A percentile compares a stretch with the other conserved stretches of the same genome.
These are phyloP conservation scores for Dianthus caryophyllus DNA, from an alignment of 148 eudicot genomes.

Conservation along the genomic window DNA sequence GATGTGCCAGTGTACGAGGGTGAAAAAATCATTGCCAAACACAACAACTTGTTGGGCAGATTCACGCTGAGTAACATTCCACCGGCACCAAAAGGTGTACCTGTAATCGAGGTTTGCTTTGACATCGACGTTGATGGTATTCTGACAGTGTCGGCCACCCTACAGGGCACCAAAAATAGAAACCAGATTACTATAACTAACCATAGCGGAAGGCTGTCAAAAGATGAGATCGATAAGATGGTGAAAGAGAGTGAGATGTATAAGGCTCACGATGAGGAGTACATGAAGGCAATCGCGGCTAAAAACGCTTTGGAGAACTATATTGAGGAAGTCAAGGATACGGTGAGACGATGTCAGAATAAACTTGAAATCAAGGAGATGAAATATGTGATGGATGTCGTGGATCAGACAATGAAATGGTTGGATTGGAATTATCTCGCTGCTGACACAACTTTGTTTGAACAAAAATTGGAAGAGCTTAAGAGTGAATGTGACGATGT, in stretches of 20 bases:
- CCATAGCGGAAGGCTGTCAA: conserved; percentile 1
- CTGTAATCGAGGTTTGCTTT: background rate
- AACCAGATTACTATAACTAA: conserved; percentile 5
- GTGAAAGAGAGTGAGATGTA: conserved; percentile 2
- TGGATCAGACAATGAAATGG: background rate
- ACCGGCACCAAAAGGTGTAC: background rate
- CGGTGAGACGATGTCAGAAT: background rate
- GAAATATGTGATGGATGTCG: background rate
- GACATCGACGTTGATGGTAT: conserved; percentile 9
- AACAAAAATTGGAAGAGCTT: too few species aligned
- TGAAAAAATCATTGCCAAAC: background rate
- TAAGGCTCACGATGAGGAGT: background rate
- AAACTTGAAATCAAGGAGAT: background rate
- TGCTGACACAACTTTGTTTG: too few species aligned
- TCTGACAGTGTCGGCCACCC: conserved; percentile 6
- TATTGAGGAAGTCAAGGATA: background rate
- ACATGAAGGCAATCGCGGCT: background rate
- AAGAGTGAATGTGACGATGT: background rate
- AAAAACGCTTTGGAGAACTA: conserved; percentile 1
- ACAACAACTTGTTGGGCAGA: background rate
- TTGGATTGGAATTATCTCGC: background rate
- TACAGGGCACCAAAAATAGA: background rate
- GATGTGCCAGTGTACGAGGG: background rate
- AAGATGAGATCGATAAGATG: conserved; percentile 6
- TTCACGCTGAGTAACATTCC: background rate